Evolutionary conservation across 2,329 filamentous ascomycete species (phyloP).

Genomic region (Microcyclospora pomicola): DNA sequence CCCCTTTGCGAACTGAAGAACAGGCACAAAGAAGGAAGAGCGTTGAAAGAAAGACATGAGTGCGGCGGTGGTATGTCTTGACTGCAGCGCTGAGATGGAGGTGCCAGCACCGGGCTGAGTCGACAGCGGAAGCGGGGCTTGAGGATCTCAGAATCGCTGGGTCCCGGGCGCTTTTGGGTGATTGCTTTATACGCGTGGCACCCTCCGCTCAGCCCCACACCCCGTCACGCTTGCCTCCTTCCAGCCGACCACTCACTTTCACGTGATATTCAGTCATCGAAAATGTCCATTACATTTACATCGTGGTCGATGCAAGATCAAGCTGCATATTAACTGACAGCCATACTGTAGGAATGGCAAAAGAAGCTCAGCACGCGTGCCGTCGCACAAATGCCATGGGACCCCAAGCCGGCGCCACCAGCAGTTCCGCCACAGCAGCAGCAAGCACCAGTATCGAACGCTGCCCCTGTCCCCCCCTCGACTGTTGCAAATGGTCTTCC

Average conservation of each 20-base stretch:
- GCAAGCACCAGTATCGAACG: slow-evolving; percentile 23
- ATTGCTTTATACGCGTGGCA: slow-evolving; percentile 30
- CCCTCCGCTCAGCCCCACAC: slow-evolving; percentile 8
- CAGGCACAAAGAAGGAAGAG: no score
- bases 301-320: no score
- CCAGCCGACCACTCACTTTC: slow-evolving; percentile 3
- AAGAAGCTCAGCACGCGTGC: slow-evolving; percentile 71
- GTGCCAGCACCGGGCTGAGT: slow-evolving; percentile 26
- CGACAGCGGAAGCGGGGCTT: no score
- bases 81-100: slow-evolving; percentile 19
- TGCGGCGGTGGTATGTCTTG: no score
- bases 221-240: slow-evolving; percentile 22
- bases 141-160: no score
- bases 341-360: slow-evolving; percentile 79
- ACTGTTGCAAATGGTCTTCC: slow-evolving; percentile 11
- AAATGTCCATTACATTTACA: no score
- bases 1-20: no score
- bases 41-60: no score
- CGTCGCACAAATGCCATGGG: slow-evolving; percentile 88
- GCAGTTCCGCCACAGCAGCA: no score
- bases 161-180: slow-evolving; percentile 31
- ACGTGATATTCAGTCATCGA: neutral
- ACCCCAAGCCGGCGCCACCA: slow-evolving; percentile 53
- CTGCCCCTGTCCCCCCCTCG: slow-evolving; percentile 8
- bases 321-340: slow-evolving; percentile 1